Conservation (phyloP, 129 eudicot genomes). For the Escallonia rubra region DNA sequence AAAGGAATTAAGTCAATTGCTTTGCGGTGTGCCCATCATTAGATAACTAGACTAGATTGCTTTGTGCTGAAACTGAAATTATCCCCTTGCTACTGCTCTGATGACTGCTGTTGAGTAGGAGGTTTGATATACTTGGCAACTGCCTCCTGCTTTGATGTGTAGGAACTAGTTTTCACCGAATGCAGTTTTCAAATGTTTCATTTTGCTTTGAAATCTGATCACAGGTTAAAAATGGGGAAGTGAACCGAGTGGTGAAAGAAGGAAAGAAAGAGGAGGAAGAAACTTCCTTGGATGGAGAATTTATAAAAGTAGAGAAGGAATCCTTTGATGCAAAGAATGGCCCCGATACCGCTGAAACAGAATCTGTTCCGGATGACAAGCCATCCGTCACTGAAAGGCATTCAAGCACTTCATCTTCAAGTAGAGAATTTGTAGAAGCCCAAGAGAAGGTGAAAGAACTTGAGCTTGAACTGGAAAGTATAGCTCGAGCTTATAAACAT, state of each 20-base stretch:
- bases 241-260: constrained; percentile 21
- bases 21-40: no score
- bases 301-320: constrained; percentile 89
- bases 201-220: constrained; percentile 8
- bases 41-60: no score
- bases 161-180: neutral
- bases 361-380: constrained; percentile 31
- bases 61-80: no score
- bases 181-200: neutral
- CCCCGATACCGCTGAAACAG: constrained; percentile 19
- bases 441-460: constrained; percentile 71
- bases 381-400: constrained; percentile 25
- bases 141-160: no score
- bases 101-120: no score
- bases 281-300: constrained; percentile 69
- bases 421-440: constrained; percentile 71
- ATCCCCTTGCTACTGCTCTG: no score
- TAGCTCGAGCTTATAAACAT: constrained; percentile 48
- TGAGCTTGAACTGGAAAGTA: constrained; percentile 56
- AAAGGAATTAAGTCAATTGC: no score
- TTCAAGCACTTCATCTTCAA: constrained; percentile 22
- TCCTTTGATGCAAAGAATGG: constrained; percentile 29
- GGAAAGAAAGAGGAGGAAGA: constrained; percentile 68
- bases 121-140: no score
- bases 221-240: constrained; percentile 27